phyloP scores from a whole-genome alignment of 2,329 filamentous ascomycete genomes.

The Monosporascus sp. region DNA sequence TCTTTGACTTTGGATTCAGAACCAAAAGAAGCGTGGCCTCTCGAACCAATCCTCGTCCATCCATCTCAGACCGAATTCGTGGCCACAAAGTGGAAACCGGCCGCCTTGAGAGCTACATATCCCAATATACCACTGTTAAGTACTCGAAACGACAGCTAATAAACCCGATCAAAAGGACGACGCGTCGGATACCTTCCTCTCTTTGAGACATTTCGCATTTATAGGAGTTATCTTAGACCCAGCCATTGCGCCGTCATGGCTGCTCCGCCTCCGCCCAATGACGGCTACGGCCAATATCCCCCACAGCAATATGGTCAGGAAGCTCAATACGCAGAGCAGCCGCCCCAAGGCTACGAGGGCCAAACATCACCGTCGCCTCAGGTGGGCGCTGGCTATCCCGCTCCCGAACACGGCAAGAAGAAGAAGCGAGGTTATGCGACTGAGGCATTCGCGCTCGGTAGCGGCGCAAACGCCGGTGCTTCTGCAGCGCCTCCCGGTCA shows the following conservation, averaged over 20 bases:
- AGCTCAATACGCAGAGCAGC: slow-evolving; percentile 34
- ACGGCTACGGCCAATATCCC: slow-evolving; percentile 49
- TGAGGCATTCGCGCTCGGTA: slow-evolving; percentile 88
- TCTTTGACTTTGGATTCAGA: neutral
- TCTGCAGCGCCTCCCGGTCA: slow-evolving; percentile 34
- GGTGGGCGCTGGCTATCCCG: slow-evolving; percentile 21
- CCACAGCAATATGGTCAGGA: slow-evolving; percentile 36
- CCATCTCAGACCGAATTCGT: neutral
- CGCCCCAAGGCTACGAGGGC: slow-evolving; percentile 30
- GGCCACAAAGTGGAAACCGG: neutral
- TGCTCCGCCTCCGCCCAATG: slow-evolving; percentile 37
- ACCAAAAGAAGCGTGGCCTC: neutral
- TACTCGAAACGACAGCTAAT: neutral
- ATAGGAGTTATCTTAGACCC: neutral
- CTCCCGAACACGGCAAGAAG: slow-evolving; percentile 55
- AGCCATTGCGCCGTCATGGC: slow-evolving; percentile 42
- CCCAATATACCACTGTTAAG: neutral
- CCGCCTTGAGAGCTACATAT: neutral
- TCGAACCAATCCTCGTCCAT: neutral
- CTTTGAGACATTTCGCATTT: neutral
- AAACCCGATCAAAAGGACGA: neutral
- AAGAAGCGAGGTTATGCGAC: slow-evolving; percentile 96
- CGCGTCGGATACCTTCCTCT: neutral
- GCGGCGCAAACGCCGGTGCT: slow-evolving; percentile 72
- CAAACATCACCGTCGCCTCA: slow-evolving; percentile 32